These are phyloP conservation scores for Daldinia decipiens DNA, from an alignment of 495 filamentous ascomycete genomes.

Conservation along the genomic window DNA sequence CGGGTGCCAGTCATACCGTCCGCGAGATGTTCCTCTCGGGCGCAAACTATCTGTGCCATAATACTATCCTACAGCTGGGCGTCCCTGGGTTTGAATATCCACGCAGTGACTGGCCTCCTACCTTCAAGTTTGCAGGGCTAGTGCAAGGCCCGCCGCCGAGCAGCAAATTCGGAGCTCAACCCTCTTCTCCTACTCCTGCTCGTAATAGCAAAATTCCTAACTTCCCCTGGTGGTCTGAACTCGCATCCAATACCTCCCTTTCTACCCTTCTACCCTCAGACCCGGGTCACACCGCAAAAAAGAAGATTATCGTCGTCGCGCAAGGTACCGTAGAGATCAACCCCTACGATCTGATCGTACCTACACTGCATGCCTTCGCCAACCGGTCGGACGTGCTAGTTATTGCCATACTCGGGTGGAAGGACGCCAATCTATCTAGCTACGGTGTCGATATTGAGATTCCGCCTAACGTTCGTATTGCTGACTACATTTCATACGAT, in stretches of 20 bases:
- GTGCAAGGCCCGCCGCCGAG: constrained; percentile 37
- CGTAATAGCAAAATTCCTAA: background rate
- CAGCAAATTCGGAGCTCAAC: background rate
- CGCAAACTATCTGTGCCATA: constrained; percentile 43
- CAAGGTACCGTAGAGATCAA: constrained; percentile 52
- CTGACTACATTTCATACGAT: constrained; percentile 54
- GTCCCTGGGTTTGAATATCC: constrained; percentile 52
- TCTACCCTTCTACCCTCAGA: background rate
- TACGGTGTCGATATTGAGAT: constrained; percentile 5
- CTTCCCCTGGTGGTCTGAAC: constrained; percentile 42
- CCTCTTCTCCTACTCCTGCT: background rate
- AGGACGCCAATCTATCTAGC: constrained; percentile 37
- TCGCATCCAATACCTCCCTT: constrained; percentile 28
- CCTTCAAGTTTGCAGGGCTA: constrained; percentile 50
- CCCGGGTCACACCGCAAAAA: constrained; percentile 12
- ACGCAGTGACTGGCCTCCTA: constrained; percentile 48
- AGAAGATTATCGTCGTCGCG: constrained; percentile 51
- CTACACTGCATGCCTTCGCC: constrained; percentile 48
- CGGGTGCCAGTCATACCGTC: constrained; percentile 17
- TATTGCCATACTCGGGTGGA: constrained; percentile 49
- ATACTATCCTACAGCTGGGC: constrained; percentile 50
- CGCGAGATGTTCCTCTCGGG: constrained; percentile 36
- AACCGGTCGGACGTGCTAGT: constrained; percentile 44
- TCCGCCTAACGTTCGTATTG: constrained; percentile 47
- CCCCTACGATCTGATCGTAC: constrained; percentile 49